Evolutionary conservation across 371 early-diverging fungal genomes (phyloP).

Genomic region (Mortierella sp.): DNA sequence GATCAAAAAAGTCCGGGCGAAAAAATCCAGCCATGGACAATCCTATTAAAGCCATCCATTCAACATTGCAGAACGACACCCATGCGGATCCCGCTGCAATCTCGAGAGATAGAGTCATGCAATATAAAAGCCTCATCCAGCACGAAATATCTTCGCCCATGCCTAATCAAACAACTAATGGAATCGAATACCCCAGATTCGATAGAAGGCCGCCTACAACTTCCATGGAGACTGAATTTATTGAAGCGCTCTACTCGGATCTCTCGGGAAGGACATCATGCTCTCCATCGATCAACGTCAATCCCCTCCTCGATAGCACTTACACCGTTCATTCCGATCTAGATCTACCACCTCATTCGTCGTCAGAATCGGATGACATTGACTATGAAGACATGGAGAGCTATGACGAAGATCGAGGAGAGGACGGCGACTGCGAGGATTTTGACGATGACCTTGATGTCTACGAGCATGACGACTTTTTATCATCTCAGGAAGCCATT

Average conservation of each 20-base stretch:
- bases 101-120: not conserved
- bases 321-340: not conserved
- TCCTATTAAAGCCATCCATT: not conserved
- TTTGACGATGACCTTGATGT: constrained; percentile 34
- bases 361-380: constrained; percentile 36
- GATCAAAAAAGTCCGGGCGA: constrained; percentile 18
- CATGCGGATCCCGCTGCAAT: not conserved
- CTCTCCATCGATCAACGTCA: not conserved
- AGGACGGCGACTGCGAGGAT: constrained; percentile 39
- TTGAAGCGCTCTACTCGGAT: constrained; percentile 38
- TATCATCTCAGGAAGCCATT: constrained; percentile 41
- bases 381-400: constrained; percentile 36
- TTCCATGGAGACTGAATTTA: constrained; percentile 54
- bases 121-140: not conserved
- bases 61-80: not conserved
- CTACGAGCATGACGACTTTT: constrained; percentile 46
- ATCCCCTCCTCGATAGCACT: not conserved
- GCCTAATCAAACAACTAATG: not conserved
- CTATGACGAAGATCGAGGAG: constrained; percentile 30
- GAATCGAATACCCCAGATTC: not conserved
- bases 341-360: constrained; percentile 8
- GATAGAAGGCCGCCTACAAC: constrained; percentile 18
- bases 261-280: constrained; percentile 8
- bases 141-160: not conserved
- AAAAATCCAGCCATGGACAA: constrained; percentile 1